Percentiles rank a stretch among this genome's conserved stretches.
These are phyloP conservation scores for Pseudogymnoascus sp. DNA, from an alignment of 2,329 filamentous ascomycete genomes.

Conservation along the genomic window DNA sequence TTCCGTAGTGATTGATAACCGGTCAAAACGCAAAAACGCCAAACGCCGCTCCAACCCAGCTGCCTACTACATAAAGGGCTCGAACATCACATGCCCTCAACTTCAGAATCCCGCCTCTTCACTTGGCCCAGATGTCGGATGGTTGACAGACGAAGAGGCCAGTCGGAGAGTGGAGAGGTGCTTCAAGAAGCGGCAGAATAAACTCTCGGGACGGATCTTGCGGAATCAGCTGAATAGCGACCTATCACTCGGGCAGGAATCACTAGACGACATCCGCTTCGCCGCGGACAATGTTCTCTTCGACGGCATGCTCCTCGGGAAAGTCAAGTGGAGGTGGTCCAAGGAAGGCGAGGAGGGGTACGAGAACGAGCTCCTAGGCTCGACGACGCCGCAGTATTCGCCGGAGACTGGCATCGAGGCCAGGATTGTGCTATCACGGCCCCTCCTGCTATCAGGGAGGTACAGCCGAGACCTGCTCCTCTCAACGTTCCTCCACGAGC, in stretches of 20 bases:
- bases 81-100: not conserved
- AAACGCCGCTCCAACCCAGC: not conserved
- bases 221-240: conserved; percentile 45
- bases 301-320: conserved; percentile 43
- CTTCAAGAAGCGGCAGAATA: conserved; percentile 13
- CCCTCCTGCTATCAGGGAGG: conserved; percentile 42
- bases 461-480: conserved; percentile 55
- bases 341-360: conserved; percentile 42
- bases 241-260: conserved; percentile 45
- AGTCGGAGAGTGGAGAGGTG: not conserved
- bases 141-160: not conserved
- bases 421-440: conserved; percentile 50
- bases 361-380: conserved; percentile 49
- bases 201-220: conserved; percentile 45
- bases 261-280: conserved; percentile 49
- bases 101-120: not conserved
- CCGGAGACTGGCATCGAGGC: conserved; percentile 48
- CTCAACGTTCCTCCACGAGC: conserved; percentile 56
- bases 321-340: conserved; percentile 56
- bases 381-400: conserved; percentile 46
- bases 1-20: not conserved
- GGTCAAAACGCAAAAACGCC: not conserved
- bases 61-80: not conserved
- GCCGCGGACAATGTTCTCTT: conserved; percentile 58
- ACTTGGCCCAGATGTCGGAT: not conserved